Evolutionary conservation across 768 basidiomycete species (phyloP).

Genomic region (Dioszegia crocea): DNA sequence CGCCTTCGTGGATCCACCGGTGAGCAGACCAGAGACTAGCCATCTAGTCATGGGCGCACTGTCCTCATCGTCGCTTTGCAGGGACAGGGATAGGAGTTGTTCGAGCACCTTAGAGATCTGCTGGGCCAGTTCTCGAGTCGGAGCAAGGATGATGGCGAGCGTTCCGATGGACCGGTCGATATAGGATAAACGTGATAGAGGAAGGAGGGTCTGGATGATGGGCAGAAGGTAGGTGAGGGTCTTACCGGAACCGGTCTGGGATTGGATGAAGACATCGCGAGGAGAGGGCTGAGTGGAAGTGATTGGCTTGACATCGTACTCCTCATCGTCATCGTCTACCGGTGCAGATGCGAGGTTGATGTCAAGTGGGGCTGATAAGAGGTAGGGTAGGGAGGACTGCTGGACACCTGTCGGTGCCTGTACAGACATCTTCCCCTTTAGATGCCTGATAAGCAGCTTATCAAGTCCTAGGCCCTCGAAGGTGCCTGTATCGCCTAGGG

Average conservation of each 20-base stretch:
- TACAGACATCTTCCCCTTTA: constrained; percentile 74
- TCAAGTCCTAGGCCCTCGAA: constrained; percentile 80
- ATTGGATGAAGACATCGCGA: constrained; percentile 86
- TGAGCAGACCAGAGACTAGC: constrained; percentile 87
- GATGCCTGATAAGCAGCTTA: constrained; percentile 71
- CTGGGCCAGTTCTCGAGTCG: constrained; percentile 91
- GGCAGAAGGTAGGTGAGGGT: constrained; percentile 89
- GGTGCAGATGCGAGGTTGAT: constrained; percentile 6
- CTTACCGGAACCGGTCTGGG: constrained; percentile 96
- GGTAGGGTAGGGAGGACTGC: constrained; percentile 62
- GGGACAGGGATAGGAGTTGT: constrained; percentile 68
- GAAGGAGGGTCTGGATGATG: constrained; percentile 88
- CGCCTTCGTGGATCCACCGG: constrained; percentile 85
- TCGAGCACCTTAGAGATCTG: constrained; percentile 97
- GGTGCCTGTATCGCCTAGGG: constrained; percentile 57
- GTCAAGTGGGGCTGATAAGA: constrained; percentile 53
- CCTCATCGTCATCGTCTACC: constrained; percentile 14
- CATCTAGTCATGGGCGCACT: constrained; percentile 60
- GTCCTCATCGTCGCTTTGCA: constrained; percentile 50
- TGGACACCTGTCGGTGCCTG: constrained; percentile 86
- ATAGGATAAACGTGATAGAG: constrained; percentile 80
- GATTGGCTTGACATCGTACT: constrained; percentile 1
- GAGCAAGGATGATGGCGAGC: constrained; percentile 86
- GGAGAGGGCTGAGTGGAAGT: constrained; percentile 34
- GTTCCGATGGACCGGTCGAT: constrained; percentile 94